Evolutionary conservation across 257 asterid genomes (phyloP), one percentile per base, ranked within the genome.

Genomic region (Eustoma russellianum): DNA sequence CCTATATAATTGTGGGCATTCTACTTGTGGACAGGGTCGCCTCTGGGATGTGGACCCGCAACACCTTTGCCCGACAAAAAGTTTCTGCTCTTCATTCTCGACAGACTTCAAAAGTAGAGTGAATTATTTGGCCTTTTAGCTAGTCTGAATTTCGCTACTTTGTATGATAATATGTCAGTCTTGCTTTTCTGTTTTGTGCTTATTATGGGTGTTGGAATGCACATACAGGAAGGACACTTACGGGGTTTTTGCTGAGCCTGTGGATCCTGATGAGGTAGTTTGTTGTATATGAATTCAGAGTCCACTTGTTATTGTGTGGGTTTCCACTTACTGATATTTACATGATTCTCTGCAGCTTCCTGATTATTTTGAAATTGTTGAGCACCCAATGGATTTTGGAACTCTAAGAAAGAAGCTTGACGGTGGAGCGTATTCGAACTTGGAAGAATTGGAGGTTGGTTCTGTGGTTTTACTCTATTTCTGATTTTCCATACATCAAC

Each of bases 31-130:
- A 73, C 72, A 92, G 99, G 82, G 81, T 83, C 82, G 30, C 85
- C 84, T 52, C 51, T 88, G 93, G 86, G 63, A 73, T 73, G 79
- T 62, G 97, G 94, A 54, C 91, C 97, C 97, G 79, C 94, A 48
- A 71, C 80, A 64, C 80, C 92, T 81, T 88, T 92, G 91, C 95
- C 99, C 77, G 99, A 92, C 76, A 92, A 88, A 81, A 88, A 79
- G 86, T 62, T 85, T 77, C 70, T 92, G 93, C 63, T 81, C 57
- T 88, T 85, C 85, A 79, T 88, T 76, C 97, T 92, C 66, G 97
- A 92, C 77, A 92, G 99, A 67, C 99, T 92, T 70, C 99, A 92
- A 85, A 92, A 92, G 99, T 92, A 71, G 61, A 86, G 66, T 45
- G 59, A n/a, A n/a, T 64, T 63, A 65, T 71, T 52, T 48, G 57